phyloP scores from a whole-genome alignment of 106 monocot species.

The Iris macrosiphon region DNA sequence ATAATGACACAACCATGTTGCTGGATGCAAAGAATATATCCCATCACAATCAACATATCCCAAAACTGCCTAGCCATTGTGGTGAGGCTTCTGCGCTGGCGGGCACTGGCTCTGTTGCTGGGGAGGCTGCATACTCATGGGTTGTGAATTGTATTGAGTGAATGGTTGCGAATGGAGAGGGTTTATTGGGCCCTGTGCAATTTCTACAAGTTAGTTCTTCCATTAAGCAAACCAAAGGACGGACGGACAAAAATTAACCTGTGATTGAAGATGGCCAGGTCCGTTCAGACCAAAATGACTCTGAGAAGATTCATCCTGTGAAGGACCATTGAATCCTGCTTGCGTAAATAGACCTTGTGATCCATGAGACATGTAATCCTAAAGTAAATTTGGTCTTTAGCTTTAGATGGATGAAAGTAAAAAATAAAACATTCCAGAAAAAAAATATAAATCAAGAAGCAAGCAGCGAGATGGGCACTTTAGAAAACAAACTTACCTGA shows the following conservation, averaged over 20 bases:
- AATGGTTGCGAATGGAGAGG: constrained; percentile 82
- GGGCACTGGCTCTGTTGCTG: constrained; percentile 57
- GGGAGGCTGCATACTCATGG: constrained; percentile 54
- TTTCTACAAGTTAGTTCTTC: not conserved
- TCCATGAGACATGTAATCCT: constrained; percentile 87
- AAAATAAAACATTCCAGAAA: constrained; percentile 2
- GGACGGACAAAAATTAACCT: constrained; percentile 38
- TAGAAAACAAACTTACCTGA: constrained; percentile 34
- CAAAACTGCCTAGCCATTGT: constrained; percentile 1
- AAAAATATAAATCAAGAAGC: not conserved
- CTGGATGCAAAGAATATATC: constrained; percentile 12
- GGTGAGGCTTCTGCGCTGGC: constrained; percentile 40
- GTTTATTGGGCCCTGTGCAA: constrained; percentile 66
- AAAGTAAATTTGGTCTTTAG: no score
- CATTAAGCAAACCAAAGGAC: not conserved
- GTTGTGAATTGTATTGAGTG: constrained; percentile 65
- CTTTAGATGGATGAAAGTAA: not conserved
- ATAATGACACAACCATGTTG: not conserved
- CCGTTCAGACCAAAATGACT: constrained; percentile 50
- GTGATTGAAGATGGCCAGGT: constrained; percentile 65
- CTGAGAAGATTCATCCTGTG: constrained; percentile 14
- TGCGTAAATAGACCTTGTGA: constrained; percentile 92
- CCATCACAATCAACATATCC: constrained; percentile 5
- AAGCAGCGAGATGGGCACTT: not conserved
- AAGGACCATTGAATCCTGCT: constrained; percentile 49